Evolutionary conservation across 2,329 filamentous ascomycete genomes (phyloP).

Genomic region (Aspergillus latus): DNA sequence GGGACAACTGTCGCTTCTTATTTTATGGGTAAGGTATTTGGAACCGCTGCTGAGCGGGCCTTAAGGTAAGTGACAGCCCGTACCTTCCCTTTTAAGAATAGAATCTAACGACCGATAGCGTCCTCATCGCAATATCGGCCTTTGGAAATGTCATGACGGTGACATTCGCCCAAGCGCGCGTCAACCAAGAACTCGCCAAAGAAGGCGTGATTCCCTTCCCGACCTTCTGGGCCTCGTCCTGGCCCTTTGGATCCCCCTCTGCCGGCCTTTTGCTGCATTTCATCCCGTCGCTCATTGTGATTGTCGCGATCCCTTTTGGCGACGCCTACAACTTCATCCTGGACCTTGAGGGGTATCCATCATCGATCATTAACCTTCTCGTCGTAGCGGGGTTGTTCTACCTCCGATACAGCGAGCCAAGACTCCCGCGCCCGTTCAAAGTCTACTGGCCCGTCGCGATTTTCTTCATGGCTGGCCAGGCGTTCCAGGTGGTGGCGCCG

Average conservation of each 20-base stretch:
- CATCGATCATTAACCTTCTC: conserved; percentile 2
- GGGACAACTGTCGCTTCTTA: conserved; percentile 1
- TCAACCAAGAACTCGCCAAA: conserved; percentile 27
- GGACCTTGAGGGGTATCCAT: conserved; percentile 10
- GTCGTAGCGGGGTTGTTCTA: neutral
- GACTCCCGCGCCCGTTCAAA: neutral
- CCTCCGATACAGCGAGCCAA: neutral
- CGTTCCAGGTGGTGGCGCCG: conserved; percentile 9
- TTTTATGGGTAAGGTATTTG: conserved; percentile 9
- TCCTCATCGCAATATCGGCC: conserved; percentile 24
- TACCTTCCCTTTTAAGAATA: no score
- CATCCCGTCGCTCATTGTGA: conserved; percentile 22
- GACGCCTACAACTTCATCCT: conserved; percentile 28
- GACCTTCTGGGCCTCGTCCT: conserved; percentile 24
- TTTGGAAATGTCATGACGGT: conserved; percentile 26
- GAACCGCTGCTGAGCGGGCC: neutral
- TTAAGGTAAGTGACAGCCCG: neutral
- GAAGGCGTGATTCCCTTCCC: conserved; percentile 28
- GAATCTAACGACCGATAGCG: no score
- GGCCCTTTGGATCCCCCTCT: conserved; percentile 25
- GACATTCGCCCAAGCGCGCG: conserved; percentile 19
- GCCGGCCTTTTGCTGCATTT: conserved; percentile 19
- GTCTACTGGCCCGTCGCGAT: conserved; percentile 5
- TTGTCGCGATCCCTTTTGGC: conserved; percentile 26
- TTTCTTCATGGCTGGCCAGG: conserved; percentile 5